Conservation (phyloP, 495 filamentous ascomycete species). For the Xylaria venustula region DNA sequence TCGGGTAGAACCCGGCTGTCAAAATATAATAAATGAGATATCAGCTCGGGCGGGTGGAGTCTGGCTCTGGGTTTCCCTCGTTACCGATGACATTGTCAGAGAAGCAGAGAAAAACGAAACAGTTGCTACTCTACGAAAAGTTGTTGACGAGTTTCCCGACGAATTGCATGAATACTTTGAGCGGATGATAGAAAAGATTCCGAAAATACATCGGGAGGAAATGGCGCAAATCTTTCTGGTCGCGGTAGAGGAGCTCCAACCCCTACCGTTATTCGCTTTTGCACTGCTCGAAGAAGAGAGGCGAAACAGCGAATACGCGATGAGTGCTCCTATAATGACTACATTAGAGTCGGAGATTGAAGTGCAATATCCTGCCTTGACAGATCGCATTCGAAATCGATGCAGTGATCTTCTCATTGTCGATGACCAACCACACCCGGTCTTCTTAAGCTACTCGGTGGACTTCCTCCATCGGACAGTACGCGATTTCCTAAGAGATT, state of each 20-base stretch:
- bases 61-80: constrained; percentile 42
- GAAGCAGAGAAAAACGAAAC: constrained; percentile 24
- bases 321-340: neutral
- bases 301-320: neutral
- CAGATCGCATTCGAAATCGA: constrained; percentile 6
- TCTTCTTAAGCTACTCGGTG: neutral
- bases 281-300: neutral
- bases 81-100: constrained; percentile 13
- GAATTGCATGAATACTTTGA: constrained; percentile 23
- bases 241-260: constrained; percentile 6
- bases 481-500: constrained; percentile 3
- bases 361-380: neutral
- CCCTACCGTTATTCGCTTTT: constrained; percentile 5
- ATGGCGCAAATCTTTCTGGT: constrained; percentile 12
- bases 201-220: constrained; percentile 7
- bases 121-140: constrained; percentile 14
- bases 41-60: constrained; percentile 35
- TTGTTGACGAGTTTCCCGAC: constrained; percentile 14
- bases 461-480: constrained; percentile 14
- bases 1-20: neutral
- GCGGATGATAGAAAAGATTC: constrained; percentile 17
- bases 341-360: neutral
- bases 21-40: constrained; percentile 25
- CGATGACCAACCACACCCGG: neutral
- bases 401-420: constrained; percentile 10